Conservation (phyloP, 805 yeast species). For the Wickerhamiella lipophila region DNA sequence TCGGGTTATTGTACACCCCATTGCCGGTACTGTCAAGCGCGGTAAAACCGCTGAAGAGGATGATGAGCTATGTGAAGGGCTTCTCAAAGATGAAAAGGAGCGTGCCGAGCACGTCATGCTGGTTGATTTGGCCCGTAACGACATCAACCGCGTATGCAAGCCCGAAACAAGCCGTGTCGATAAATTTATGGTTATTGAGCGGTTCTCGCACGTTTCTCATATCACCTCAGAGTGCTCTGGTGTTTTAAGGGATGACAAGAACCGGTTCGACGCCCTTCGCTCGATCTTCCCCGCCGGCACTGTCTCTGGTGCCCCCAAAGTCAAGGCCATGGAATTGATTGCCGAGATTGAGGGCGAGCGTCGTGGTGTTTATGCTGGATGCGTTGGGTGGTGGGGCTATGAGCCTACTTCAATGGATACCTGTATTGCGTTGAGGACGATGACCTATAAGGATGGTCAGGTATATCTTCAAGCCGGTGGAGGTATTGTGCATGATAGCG, state of each 20-base stretch:
- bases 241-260: conserved; percentile 64
- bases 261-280: conserved; percentile 92
- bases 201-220: conserved; percentile 96
- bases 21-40: conserved; percentile 90
- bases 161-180: conserved; percentile 80
- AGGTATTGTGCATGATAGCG: conserved; percentile 92
- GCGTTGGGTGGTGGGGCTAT: conserved; percentile 96
- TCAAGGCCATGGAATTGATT: conserved; percentile 89
- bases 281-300: conserved; percentile 99
- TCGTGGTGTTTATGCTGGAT: conserved; percentile 96
- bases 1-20: conserved; percentile 85
- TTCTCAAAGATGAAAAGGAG: conserved; percentile 71
- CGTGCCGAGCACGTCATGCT: conserved; percentile 98
- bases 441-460: conserved; percentile 81
- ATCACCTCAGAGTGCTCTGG: conserved; percentile 92
- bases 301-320: conserved; percentile 97
- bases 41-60: conserved; percentile 90
- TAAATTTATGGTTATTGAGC: conserved; percentile 73
- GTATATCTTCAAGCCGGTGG: conserved; percentile 98
- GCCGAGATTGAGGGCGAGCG: conserved; percentile 82
- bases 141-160: conserved; percentile 85
- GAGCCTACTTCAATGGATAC: conserved; percentile 94
- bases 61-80: conserved; percentile 60
- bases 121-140: conserved; percentile 95
- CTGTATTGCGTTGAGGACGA: conserved; percentile 92